These are phyloP conservation scores for Mortierella sp. DNA, from an alignment of 371 early-diverging fungal species.

Conservation along the genomic window DNA sequence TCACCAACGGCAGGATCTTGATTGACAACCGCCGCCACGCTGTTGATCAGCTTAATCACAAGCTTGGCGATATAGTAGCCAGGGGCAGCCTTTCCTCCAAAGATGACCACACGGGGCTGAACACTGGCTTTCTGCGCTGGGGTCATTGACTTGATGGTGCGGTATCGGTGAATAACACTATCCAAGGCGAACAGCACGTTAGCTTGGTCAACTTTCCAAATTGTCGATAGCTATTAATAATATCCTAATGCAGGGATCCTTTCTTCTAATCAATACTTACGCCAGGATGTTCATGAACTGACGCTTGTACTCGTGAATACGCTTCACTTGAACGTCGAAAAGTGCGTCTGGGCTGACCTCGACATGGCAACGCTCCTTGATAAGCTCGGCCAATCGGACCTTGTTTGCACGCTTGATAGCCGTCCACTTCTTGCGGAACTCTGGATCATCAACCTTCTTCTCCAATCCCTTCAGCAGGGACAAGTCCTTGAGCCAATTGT, in stretches of 20 bases:
- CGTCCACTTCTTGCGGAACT: conserved; percentile 86
- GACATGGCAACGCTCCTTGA: conserved; percentile 70
- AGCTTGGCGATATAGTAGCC: conserved; percentile 96
- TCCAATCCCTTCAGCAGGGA: conserved; percentile 69
- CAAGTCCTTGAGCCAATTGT: conserved; percentile 81
- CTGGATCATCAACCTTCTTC: conserved; percentile 64
- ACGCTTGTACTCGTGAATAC: conserved; percentile 97
- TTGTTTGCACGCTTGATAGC: conserved; percentile 88
- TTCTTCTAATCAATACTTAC: conserved; percentile 15
- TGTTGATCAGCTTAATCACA: conserved; percentile 95
- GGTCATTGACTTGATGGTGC: conserved; percentile 77
- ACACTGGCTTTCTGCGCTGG: conserved; percentile 66
- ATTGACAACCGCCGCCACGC: conserved; percentile 86
- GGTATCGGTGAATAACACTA: conserved; percentile 89
- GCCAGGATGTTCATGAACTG: conserved; percentile 95
- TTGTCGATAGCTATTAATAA: not conserved
- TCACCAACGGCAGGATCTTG: conserved; percentile 77
- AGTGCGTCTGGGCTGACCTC: conserved; percentile 83
- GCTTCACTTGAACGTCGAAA: conserved; percentile 95
- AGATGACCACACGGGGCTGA: conserved; percentile 83
- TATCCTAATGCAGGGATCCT: not conserved
- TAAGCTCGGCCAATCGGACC: conserved; percentile 84
- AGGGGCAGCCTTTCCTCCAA: conserved; percentile 90
- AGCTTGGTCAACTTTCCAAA: not conserved
- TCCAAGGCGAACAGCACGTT: not conserved